These are phyloP conservation scores for Pogostemon cablin DNA, from an alignment of 257 asterid genomes.

Conservation along the genomic window DNA sequence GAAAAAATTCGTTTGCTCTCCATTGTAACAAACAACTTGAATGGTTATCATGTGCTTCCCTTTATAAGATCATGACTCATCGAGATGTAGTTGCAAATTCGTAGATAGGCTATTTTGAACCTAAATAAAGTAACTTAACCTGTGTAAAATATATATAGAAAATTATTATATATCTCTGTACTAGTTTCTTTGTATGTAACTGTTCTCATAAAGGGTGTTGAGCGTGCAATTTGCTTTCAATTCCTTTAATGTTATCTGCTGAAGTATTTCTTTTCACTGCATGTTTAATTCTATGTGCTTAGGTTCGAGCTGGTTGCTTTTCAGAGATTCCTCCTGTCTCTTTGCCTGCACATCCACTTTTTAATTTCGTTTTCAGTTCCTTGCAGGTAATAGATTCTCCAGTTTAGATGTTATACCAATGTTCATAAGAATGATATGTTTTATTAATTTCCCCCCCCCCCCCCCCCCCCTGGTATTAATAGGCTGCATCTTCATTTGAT, in stretches of 20 bases:
- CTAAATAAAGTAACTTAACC: not conserved
- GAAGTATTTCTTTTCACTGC: conserved; percentile 33
- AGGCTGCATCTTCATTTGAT: conserved; percentile 78
- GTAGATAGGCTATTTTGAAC: not conserved
- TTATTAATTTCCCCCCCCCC: not conserved
- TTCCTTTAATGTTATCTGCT: conserved; percentile 16
- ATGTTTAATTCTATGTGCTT: conserved; percentile 34
- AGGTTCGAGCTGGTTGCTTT: conserved; percentile 97
- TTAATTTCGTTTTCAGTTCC: conserved; percentile 70
- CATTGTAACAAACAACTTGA: not conserved
- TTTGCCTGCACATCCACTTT: conserved; percentile 69
- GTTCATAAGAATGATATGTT: conserved; percentile 33
- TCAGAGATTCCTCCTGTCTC: conserved; percentile 65
- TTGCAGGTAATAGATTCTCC: conserved; percentile 62
- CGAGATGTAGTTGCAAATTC: not conserved
- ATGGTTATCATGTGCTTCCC: not conserved
- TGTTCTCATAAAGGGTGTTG: conserved; percentile 23
- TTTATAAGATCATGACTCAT: not conserved
- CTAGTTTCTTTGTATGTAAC: conserved; percentile 3
- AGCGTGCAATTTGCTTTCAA: conserved; percentile 24
- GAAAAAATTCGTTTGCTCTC: conserved; percentile 7
- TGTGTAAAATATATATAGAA: not conserved
- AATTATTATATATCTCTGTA: not conserved
- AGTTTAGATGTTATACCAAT: conserved; percentile 21
- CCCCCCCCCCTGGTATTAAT: conserved; percentile 27